These are phyloP conservation scores for Candida golubevii DNA, from an alignment of 805 yeast species.

Conservation along the genomic window DNA sequence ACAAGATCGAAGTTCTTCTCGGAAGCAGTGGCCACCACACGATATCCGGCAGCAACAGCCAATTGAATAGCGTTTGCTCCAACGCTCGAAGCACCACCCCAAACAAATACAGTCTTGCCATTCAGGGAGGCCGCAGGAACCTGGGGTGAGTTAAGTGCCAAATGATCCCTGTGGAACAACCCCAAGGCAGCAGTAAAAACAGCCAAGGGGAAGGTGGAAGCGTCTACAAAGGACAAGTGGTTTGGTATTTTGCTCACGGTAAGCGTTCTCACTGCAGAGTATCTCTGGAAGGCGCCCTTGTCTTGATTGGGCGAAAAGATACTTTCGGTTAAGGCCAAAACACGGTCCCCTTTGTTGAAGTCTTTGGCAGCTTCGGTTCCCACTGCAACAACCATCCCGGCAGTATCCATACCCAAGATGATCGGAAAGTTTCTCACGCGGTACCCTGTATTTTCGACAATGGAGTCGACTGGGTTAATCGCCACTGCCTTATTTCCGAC, in stretches of 20 bases:
- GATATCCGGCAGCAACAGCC: slow-evolving; percentile 11
- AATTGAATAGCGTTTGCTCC: slow-evolving; percentile 10
- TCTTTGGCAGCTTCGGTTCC: slow-evolving; percentile 3
- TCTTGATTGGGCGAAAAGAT: slow-evolving; percentile 10
- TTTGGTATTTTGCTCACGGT: slow-evolving; percentile 5
- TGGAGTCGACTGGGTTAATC: slow-evolving; percentile 8
- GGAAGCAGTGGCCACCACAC: slow-evolving; percentile 9
- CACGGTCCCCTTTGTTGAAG: slow-evolving; percentile 8
- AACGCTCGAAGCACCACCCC: slow-evolving; percentile 15
- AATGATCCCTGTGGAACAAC: slow-evolving; percentile 6
- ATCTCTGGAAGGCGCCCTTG: slow-evolving; percentile 10
- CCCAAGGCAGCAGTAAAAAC: slow-evolving; percentile 6
- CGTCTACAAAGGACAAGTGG: slow-evolving; percentile 6
- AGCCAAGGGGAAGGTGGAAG: slow-evolving; percentile 8
- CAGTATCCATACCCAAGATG: slow-evolving; percentile 9
- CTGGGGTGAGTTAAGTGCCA: slow-evolving; percentile 5
- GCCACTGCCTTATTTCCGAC: slow-evolving; percentile 9
- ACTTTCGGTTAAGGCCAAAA: slow-evolving; percentile 9
- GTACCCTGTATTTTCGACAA: slow-evolving; percentile 5
- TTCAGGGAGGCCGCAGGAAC: neutral
- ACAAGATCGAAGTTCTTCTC: slow-evolving; percentile 6
- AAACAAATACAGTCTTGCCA: slow-evolving; percentile 8
- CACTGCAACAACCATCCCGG: slow-evolving; percentile 7
- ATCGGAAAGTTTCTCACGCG: slow-evolving; percentile 8
- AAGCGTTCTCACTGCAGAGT: slow-evolving; percentile 7